Evolutionary conservation across 371 early-diverging fungal genomes (phyloP), one percentile per base, ranked within the genome.

Genomic region (Mucor indicus): DNA sequence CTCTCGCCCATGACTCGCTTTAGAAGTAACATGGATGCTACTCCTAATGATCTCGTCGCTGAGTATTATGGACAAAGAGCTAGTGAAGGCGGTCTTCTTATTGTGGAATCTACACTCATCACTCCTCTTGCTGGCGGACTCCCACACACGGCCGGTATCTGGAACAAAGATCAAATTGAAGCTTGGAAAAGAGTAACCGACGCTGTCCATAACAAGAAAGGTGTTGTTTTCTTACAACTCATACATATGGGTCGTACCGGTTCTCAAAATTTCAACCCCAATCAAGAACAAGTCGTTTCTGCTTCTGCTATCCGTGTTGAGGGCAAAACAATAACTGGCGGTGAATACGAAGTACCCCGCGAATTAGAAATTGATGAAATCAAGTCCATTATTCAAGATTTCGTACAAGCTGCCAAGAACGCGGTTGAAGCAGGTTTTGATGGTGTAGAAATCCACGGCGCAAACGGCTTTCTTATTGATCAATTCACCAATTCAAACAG

Each of bases 361-460:
- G 56, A 45, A 0, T 29, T 72, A 4, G 44, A 60, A 4, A 36
- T 38, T 4, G 22, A 44, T 2, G 80, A 81, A 13, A 81, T 85
- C 38, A 20, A 53, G 20, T 44, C 43, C 3, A 6, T 69, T 3
- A 47, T 77, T 8, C 25, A 52, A 10, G 53, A 55, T 3, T 83
- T 68, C 53, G 60, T 35, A 12, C 47, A 53, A 11, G 75, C 83
- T 13, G 72, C 74, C 15, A 19, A 50, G 40, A 48, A 62, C 16
- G 54, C 73, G 29, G 45, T 61, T 21, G 33, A 50, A 41, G 75
- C 74, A 12, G 85, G 77, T 0, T 85, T 87, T 53, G 83, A 87
- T 45, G 80, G 69, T 16, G 58, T 87, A 15, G 80, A 86, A 48
- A 60, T 87, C 31, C 88, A 87, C 57, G 71, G 59, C 23, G 84